Evolutionary conservation across 2,329 filamentous ascomycete genomes (phyloP), one percentile per base, ranked within the genome.

Genomic region (Nemania sp.): DNA sequence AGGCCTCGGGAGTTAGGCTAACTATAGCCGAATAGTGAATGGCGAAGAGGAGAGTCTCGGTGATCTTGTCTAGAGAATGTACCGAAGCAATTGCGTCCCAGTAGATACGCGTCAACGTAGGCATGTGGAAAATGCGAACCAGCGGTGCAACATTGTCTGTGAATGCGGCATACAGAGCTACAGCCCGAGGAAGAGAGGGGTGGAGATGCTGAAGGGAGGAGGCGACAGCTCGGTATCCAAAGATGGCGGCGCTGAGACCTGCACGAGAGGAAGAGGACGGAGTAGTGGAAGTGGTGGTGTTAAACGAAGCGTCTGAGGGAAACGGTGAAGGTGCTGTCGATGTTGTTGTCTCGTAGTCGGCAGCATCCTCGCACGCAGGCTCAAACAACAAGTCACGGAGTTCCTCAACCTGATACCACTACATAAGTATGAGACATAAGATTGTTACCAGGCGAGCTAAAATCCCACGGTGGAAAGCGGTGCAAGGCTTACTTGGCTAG

Each of bases 1-100:
- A 87, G 51, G 89, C 82, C 26, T 83, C 78, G 0, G 79, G 67
- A 0, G 79, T 77, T 20, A 87, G 77, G 64, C 84, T 86, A 2
- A 85, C 87, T 2, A 88, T 81, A 0, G 86, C 84, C 2, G 82
- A 83, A 66, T 89, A 86, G 76, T 90, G 91, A 52, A 91, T 85
- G 6, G 87, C 79, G 73, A 91, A 90, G 1, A 90, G 77, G 29
- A 90, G 76, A 62, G 57, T 27, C 22, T 68, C 49, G 51, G 61
- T 26, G 8, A 81, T 82, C 70, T 85, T 88, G 22, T 56, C 67
- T 60, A 62, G 58, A 60, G 47, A 54, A 24, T 65, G 24, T 65
- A 71, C 15, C 3, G 41, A 57, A 35, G 65, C 60, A 11, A 77
- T 63, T 5, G 72, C 60, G 2, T 72, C 61, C 70, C 71, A 74